Conservation (phyloP, 805 yeast species). For the Wickerhamomyces pijperi region DNA sequence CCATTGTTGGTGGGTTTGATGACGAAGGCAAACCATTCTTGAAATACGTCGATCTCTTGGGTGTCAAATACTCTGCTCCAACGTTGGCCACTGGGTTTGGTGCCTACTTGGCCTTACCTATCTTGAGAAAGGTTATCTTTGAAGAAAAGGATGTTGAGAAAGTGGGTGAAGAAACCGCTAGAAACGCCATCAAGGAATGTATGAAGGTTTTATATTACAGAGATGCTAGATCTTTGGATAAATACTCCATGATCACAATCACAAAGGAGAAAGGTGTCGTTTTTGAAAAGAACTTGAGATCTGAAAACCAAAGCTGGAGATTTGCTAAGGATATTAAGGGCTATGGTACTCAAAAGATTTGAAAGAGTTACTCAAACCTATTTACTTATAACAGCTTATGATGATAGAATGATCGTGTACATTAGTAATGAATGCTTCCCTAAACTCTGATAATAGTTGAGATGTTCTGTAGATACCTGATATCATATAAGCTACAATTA, state of each 20-base stretch:
- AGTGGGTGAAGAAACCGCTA: slow-evolving; percentile 65
- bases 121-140: slow-evolving; percentile 76
- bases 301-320: slow-evolving; percentile 76
- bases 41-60: slow-evolving; percentile 81
- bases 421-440: not conserved
- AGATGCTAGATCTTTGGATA: slow-evolving; percentile 89
- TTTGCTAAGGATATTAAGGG: slow-evolving; percentile 86
- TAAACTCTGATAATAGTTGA: no score
- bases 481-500: no score
- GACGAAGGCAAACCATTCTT: slow-evolving; percentile 56
- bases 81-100: slow-evolving; percentile 95
- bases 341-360: slow-evolving; percentile 65
- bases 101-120: slow-evolving; percentile 85
- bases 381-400: no score
- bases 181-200: slow-evolving; percentile 64
- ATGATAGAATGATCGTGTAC: no score
- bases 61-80: slow-evolving; percentile 83
- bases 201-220: slow-evolving; percentile 94
- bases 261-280: slow-evolving; percentile 50
- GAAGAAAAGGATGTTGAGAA: slow-evolving; percentile 64
- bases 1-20: slow-evolving; percentile 83
- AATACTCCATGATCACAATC: slow-evolving; percentile 70
- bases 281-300: slow-evolving; percentile 54
- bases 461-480: no score
- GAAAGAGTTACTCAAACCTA: slow-evolving; percentile 2